These are phyloP conservation scores for Leonotis leonurus DNA, from an alignment of 257 asterid species.

Conservation along the genomic window DNA sequence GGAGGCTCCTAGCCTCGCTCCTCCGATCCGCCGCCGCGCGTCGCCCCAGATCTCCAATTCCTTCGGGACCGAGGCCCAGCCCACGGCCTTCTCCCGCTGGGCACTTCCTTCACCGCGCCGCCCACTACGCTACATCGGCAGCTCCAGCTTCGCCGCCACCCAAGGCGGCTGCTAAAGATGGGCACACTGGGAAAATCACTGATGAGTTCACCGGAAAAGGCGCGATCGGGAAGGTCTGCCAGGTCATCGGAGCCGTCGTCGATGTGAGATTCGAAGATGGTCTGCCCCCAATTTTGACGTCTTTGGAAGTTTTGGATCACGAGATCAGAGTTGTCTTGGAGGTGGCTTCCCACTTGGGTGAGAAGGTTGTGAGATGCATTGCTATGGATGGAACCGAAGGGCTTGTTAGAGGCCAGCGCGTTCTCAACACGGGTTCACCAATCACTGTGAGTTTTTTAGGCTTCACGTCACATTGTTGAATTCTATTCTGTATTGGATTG, in stretches of 20 bases:
- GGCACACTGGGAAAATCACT: conserved; percentile 52
- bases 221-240: conserved; percentile 68
- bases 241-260: conserved; percentile 92
- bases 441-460: conserved; percentile 72
- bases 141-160: conserved; percentile 32
- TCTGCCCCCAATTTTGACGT: conserved; percentile 79
- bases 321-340: conserved; percentile 87
- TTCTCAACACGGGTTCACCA: conserved; percentile 86
- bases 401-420: conserved; percentile 75
- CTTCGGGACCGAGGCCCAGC: conserved; percentile 28
- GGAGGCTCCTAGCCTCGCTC: conserved; percentile 80
- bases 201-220: conserved; percentile 81
- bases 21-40: conserved; percentile 63
- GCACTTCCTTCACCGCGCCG: conserved; percentile 56
- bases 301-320: conserved; percentile 76
- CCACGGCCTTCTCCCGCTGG: conserved; percentile 47
- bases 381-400: conserved; percentile 99
- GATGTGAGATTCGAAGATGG: conserved; percentile 82
- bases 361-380: conserved; percentile 73
- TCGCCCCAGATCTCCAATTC: conserved; percentile 28
- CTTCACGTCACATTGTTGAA: too few species aligned
- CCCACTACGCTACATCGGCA: conserved; percentile 54
- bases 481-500: too few species aligned
- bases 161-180: conserved; percentile 31
- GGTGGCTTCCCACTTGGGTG: conserved; percentile 93